Conservation (phyloP, 2,329 filamentous ascomycete genomes). For the Aspergillus luchuensis region DNA sequence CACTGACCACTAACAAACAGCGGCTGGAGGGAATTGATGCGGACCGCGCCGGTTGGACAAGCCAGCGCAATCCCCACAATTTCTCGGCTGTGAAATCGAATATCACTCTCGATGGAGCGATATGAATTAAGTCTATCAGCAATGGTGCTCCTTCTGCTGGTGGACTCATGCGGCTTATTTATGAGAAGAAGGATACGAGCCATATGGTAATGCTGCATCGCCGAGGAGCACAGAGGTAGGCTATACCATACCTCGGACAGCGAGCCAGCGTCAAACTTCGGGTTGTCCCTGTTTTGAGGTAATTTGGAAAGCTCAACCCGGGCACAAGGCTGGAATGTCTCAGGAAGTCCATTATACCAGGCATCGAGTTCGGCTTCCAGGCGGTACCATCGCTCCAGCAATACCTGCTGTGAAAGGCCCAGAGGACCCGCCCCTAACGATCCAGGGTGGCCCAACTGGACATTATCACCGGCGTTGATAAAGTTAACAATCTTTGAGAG, state of each 20-base stretch:
- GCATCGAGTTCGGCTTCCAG: conserved; percentile 59
- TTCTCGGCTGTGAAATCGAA: conserved; percentile 60
- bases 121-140: conserved; percentile 59
- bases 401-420: conserved; percentile 41
- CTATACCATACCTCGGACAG: conserved; percentile 66
- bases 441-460: conserved; percentile 35
- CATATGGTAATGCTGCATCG: conserved; percentile 54
- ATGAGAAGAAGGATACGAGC: conserved; percentile 46
- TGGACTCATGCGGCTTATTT: conserved; percentile 46
- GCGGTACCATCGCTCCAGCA: conserved; percentile 53
- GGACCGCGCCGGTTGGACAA: conserved; percentile 59
- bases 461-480: conserved; percentile 59
- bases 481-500: conserved; percentile 68
- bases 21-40: conserved; percentile 63
- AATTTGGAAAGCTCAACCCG: conserved; percentile 44
- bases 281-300: conserved; percentile 26
- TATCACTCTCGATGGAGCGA: conserved; percentile 58
- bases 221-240: conserved; percentile 65
- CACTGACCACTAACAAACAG: conserved; percentile 66
- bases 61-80: conserved; percentile 63
- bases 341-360: conserved; percentile 62
- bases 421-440: conserved; percentile 31
- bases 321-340: conserved; percentile 61
- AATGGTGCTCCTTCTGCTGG: conserved; percentile 55
- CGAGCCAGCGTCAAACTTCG: conserved; percentile 38